phyloP scores from a whole-genome alignment of 192 early-diverging fungal genomes.

The Spinellus fusiger region DNA sequence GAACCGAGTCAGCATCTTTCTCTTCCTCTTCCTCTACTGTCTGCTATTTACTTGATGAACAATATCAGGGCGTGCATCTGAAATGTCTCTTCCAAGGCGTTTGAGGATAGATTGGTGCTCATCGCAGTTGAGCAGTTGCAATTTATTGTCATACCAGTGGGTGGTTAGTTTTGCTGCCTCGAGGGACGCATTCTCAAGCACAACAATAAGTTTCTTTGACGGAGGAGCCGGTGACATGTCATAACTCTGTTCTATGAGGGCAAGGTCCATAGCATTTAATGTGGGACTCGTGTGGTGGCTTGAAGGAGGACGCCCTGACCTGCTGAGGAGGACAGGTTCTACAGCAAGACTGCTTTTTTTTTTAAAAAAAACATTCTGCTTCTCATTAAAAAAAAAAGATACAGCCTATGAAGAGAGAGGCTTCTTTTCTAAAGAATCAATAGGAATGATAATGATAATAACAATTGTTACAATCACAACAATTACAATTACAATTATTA shows the following conservation, averaged over 20 bases:
- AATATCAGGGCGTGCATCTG: conserved; percentile 90
- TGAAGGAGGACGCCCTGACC: too few species aligned
- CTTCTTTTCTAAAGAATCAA: too few species aligned
- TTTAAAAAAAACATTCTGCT: too few species aligned
- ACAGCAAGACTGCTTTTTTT: too few species aligned
- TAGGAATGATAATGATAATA: too few species aligned
- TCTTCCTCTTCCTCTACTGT: not conserved
- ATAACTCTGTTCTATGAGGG: not conserved
- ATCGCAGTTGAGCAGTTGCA: conserved; percentile 94
- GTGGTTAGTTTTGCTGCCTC: conserved; percentile 84
- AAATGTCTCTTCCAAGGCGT: conserved; percentile 69
- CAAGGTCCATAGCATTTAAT: too few species aligned
- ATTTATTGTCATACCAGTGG: conserved; percentile 62
- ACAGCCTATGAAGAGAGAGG: too few species aligned
- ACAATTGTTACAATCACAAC: too few species aligned
- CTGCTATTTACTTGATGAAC: conserved; percentile 74
- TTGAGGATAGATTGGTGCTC: conserved; percentile 87
- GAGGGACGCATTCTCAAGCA: conserved; percentile 82
- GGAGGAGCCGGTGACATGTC: not conserved
- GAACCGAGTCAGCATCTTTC: not conserved
- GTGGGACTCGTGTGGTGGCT: too few species aligned
- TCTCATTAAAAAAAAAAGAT: too few species aligned
- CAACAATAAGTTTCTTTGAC: conserved; percentile 76
- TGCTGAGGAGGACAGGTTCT: too few species aligned
- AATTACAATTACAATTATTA: too few species aligned